These are phyloP conservation scores for Myrmaecium sp. DNA, from an alignment of 2,329 filamentous ascomycete genomes.

Conservation along the genomic window DNA sequence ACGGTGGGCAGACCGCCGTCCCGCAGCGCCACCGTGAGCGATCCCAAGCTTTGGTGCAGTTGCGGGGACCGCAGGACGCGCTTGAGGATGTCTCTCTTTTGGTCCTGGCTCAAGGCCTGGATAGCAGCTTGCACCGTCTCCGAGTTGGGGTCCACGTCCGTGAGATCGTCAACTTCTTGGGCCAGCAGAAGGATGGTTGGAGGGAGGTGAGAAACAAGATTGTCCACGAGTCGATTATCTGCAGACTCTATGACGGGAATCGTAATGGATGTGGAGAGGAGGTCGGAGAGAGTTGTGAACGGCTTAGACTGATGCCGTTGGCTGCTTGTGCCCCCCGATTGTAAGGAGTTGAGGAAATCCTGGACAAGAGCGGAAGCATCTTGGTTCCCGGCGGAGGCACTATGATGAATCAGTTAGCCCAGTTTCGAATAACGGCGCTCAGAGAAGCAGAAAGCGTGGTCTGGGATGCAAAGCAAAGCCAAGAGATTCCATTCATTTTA, in stretches of 20 bases:
- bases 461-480: too few relatives aligned
- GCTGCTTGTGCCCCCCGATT: conserved; percentile 32
- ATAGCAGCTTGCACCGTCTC: conserved; percentile 57
- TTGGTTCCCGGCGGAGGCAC: conserved; percentile 33
- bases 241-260: conserved; percentile 58
- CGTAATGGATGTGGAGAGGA: conserved; percentile 63
- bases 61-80: conserved; percentile 80
- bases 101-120: conserved; percentile 50
- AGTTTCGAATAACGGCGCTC: conserved; percentile 1
- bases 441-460: too few relatives aligned
- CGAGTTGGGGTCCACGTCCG: conserved; percentile 48
- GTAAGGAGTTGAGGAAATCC: conserved; percentile 74
- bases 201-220: conserved; percentile 62
- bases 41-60: conserved; percentile 71
- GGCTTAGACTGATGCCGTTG: conserved; percentile 40
- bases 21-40: conserved; percentile 70
- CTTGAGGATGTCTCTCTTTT: conserved; percentile 68
- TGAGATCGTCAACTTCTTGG: conserved; percentile 45
- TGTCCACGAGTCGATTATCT: conserved; percentile 48
- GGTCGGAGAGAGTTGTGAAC: conserved; percentile 73
- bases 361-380: conserved; percentile 68
- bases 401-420: conserved; percentile 13
- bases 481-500: too few relatives aligned
- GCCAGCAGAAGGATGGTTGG: conserved; percentile 61
- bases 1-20: conserved; percentile 86